Percentiles rank a stretch among this genome's conserved stretches.
Evolutionary conservation across 2,329 filamentous ascomycete species (phyloP).

Genomic region (Cladosporium sp.): DNA sequence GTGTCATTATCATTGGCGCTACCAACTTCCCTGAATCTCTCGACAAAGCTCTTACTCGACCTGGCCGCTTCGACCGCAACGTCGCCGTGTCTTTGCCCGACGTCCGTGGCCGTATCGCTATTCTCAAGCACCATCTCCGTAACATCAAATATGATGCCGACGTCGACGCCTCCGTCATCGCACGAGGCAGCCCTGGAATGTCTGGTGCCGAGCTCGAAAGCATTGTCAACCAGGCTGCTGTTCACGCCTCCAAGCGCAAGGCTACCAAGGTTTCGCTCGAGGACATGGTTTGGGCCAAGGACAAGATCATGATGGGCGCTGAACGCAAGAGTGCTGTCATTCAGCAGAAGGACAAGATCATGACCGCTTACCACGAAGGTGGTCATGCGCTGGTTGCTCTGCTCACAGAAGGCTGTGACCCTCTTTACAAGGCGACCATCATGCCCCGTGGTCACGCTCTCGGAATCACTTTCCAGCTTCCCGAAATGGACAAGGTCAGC

Average conservation of each 20-base stretch:
- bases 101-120: slow-evolving; percentile 87
- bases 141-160: slow-evolving; percentile 80
- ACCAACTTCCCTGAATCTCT: slow-evolving; percentile 95
- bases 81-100: slow-evolving; percentile 87
- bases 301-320: slow-evolving; percentile 96
- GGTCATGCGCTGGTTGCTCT: slow-evolving; percentile 90
- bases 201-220: slow-evolving; percentile 97
- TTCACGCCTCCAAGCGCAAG: slow-evolving; percentile 89
- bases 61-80: slow-evolving; percentile 93
- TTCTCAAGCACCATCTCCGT: slow-evolving; percentile 89
- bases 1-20: slow-evolving; percentile 92
- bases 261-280: slow-evolving; percentile 70
- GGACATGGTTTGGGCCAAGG: slow-evolving; percentile 96
- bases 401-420: slow-evolving; percentile 72
- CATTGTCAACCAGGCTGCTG: slow-evolving; percentile 91
- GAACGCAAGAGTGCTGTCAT: slow-evolving; percentile 90
- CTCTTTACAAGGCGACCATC: slow-evolving; percentile 96
- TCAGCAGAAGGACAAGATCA: slow-evolving; percentile 87
- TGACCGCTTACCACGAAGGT: slow-evolving; percentile 96
- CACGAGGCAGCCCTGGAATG: slow-evolving; percentile 84
- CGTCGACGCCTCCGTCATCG: slow-evolving; percentile 81
- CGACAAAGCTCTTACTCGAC: slow-evolving; percentile 91
- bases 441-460: slow-evolving; percentile 85
- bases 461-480: slow-evolving; percentile 84
- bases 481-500: slow-evolving; percentile 90